phyloP scores from a whole-genome alignment of 441 rosid species.

The Kokia cookei region DNA sequence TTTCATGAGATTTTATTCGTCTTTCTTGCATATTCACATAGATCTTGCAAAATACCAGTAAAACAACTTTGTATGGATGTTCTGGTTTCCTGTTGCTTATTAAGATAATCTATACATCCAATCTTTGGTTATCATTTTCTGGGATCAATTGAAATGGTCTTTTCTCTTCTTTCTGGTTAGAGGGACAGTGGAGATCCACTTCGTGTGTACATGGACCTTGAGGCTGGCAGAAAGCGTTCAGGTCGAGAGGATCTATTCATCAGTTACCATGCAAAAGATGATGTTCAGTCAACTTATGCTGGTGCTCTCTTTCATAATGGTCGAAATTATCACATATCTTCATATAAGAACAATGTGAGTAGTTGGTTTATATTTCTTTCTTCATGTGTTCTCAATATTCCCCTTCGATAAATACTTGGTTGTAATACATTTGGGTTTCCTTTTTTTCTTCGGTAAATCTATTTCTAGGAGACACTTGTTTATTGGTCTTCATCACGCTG shows the following conservation, averaged over 20 bases:
- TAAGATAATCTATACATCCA: background rate
- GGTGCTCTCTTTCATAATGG: conserved; percentile 82
- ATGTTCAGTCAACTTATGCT: conserved; percentile 79
- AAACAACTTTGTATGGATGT: background rate
- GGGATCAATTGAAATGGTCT: conserved; percentile 1
- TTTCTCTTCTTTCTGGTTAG: conserved; percentile 23
- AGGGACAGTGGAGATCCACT: conserved; percentile 67
- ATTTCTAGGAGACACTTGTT: conserved; percentile 56
- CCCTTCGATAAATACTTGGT: background rate
- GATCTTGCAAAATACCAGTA: background rate
- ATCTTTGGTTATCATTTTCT: background rate
- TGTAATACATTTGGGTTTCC: background rate
- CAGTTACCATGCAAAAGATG: conserved; percentile 79
- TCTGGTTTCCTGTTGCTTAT: background rate
- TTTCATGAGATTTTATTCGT: background rate
- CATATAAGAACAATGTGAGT: conserved; percentile 58
- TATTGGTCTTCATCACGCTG: conserved; percentile 97
- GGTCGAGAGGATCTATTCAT: conserved; percentile 74
- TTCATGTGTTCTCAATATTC: background rate
- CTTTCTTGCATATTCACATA: background rate
- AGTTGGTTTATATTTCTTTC: background rate
- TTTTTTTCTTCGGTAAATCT: background rate
- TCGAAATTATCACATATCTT: conserved; percentile 66
- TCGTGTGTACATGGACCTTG: conserved; percentile 90
- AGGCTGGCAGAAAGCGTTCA: conserved; percentile 72